Evolutionary conservation across 208 protist genomes (phyloP).

Genomic region (Chromosphaera perkinsii): DNA sequence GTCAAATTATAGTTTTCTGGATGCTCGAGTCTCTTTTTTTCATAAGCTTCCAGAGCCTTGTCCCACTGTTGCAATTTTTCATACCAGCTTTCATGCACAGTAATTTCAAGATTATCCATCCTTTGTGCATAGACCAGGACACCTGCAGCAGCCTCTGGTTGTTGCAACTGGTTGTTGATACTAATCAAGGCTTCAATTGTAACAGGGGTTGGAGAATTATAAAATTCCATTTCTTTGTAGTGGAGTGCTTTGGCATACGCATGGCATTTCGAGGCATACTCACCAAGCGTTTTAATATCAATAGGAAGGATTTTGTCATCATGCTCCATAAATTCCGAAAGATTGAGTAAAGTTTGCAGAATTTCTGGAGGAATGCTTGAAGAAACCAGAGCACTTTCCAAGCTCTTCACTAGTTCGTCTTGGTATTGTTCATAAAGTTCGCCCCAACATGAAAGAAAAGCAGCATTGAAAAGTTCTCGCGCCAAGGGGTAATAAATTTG

Average conservation of each 20-base stretch:
- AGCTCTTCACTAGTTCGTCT: constrained; percentile 28
- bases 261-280: constrained; percentile 52
- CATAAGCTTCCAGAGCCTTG: constrained; percentile 77
- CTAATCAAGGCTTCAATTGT: constrained; percentile 80
- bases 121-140: constrained; percentile 84
- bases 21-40: constrained; percentile 46
- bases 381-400: constrained; percentile 36
- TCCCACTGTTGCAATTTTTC: constrained; percentile 97
- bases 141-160: constrained; percentile 91
- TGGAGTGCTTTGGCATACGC: constrained; percentile 68
- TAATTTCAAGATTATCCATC: constrained; percentile 35
- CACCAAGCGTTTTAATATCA: constrained; percentile 37
- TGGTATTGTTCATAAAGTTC: constrained; percentile 64
- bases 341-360: constrained; percentile 59
- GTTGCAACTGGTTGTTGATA: constrained; percentile 94
- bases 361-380: constrained; percentile 56
- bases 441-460: constrained; percentile 78
- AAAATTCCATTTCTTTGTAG: constrained; percentile 68
- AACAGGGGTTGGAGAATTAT: constrained; percentile 11
- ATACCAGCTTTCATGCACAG: constrained; percentile 54
- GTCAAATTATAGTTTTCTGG: constrained; percentile 73
- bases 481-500: constrained; percentile 65
- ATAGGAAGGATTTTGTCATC: constrained; percentile 60
- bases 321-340: constrained; percentile 68
- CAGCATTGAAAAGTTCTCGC: constrained; percentile 75